Evolutionary conservation across 345 rosid genomes (phyloP).

Genomic region (Brassica incana): DNA sequence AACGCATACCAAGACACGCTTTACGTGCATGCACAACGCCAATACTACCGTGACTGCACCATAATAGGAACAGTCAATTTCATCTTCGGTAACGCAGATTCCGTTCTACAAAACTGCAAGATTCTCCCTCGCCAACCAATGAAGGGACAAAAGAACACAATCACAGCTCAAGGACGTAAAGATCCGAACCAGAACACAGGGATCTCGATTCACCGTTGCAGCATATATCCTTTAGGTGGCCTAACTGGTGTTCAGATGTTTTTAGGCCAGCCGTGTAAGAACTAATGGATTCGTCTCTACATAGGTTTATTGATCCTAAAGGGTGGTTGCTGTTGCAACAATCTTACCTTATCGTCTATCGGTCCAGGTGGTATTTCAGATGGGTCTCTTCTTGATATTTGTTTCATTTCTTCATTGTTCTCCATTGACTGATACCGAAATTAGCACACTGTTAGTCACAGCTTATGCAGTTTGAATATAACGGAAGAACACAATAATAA

Average conservation of each 20-base stretch:
- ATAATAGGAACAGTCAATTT: constrained; percentile 74
- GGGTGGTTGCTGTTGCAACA: constrained; percentile 64
- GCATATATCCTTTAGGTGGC: constrained; percentile 50
- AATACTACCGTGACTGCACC: constrained; percentile 71
- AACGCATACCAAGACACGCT: constrained; percentile 82
- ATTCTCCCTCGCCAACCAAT: constrained; percentile 62
- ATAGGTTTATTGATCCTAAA: constrained; percentile 48
- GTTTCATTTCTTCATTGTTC: constrained; percentile 73
- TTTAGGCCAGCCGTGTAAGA: constrained; percentile 76
- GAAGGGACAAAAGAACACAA: constrained; percentile 62
- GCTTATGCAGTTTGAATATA: constrained; percentile 2
- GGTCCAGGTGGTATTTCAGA: constrained; percentile 62
- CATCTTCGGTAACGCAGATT: constrained; percentile 85
- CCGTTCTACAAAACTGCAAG: constrained; percentile 62
- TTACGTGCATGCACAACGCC: constrained; percentile 72
- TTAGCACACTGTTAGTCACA: constrained; percentile 21
- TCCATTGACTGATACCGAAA: constrained; percentile 58
- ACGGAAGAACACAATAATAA: not conserved
- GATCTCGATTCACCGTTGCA: constrained; percentile 69
- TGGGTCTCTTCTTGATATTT: constrained; percentile 68
- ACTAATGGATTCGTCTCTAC: constrained; percentile 50
- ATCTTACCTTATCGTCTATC: constrained; percentile 64
- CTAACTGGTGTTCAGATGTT: constrained; percentile 48
- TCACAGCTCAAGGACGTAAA: constrained; percentile 68
- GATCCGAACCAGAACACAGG: constrained; percentile 87